A percentile compares a stretch with the other conserved stretches of the same genome.
phyloP scores from a whole-genome alignment of 2,329 filamentous ascomycete species.

The Colletotrichum neosansevieriae region DNA sequence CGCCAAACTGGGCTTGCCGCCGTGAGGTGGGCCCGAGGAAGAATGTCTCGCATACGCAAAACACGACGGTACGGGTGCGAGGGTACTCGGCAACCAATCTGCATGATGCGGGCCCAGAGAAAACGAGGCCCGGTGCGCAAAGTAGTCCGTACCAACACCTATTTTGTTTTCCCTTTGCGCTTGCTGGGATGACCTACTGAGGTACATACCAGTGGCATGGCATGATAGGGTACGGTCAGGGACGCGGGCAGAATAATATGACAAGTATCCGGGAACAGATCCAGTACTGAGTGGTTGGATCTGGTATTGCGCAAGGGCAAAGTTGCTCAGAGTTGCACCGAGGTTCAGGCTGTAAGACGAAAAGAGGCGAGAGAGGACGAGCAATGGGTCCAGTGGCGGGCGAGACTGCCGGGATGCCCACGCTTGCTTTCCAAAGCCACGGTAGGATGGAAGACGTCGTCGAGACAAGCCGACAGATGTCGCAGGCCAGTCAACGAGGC shows the following conservation, averaged over 20 bases:
- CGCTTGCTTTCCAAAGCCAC: slow-evolving; percentile 32
- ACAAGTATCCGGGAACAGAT: not conserved
- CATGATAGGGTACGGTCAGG: slow-evolving; percentile 4
- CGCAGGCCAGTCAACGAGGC: not conserved
- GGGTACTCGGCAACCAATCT: slow-evolving; percentile 20
- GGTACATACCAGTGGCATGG: slow-evolving; percentile 15
- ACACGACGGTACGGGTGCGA: slow-evolving; percentile 12
- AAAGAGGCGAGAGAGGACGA: slow-evolving; percentile 28
- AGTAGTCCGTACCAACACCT: slow-evolving; percentile 11
- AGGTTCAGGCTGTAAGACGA: slow-evolving; percentile 32
- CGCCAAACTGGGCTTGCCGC: slow-evolving; percentile 10
- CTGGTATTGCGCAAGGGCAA: slow-evolving; percentile 5
- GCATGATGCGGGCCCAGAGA: slow-evolving; percentile 26
- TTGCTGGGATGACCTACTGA: slow-evolving; percentile 36
- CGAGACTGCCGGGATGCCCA: slow-evolving; percentile 26
- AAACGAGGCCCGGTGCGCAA: slow-evolving; percentile 9
- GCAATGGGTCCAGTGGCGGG: slow-evolving; percentile 14
- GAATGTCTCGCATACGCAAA: slow-evolving; percentile 31
- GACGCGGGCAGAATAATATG: not conserved
- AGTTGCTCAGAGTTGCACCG: slow-evolving; percentile 19
- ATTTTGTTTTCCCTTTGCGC: slow-evolving; percentile 1
- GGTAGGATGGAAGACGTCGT: slow-evolving; percentile 18
- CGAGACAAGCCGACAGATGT: slow-evolving; percentile 4
- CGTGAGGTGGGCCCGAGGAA: slow-evolving; percentile 11
- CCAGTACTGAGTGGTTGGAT: not conserved